Conservation (phyloP, 2,329 filamentous ascomycete genomes). For the Trichophyton equinum region DNA sequence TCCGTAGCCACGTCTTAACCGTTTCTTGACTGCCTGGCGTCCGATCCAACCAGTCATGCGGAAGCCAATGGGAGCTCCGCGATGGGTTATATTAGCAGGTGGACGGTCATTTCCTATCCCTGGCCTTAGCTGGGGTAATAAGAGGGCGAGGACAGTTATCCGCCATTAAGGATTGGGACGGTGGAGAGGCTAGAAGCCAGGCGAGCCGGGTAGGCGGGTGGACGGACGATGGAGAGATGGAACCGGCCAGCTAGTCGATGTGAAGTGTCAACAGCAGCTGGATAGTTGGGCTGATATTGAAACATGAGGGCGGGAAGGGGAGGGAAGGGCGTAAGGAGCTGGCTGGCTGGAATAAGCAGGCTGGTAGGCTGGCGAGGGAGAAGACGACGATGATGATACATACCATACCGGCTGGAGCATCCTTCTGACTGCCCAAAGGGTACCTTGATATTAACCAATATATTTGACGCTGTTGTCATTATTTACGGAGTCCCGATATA, state of each 20-base stretch:
- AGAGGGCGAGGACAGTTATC: neutral
- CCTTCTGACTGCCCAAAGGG: neutral
- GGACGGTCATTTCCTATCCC: neutral
- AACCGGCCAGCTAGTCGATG: neutral
- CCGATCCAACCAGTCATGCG: neutral
- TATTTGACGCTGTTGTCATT: neutral
- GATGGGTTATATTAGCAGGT: neutral
- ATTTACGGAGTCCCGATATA: neutral
- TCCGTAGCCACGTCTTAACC: too few relatives aligned
- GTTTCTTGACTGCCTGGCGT: too few relatives aligned
- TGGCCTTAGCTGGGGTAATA: neutral
- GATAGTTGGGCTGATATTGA: neutral
- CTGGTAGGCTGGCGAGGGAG: too few relatives aligned
- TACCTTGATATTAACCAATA: neutral
- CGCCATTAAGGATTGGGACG: too few relatives aligned
- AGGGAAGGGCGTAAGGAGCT: neutral
- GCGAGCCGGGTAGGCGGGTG: neutral
- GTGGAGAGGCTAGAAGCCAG: too few relatives aligned
- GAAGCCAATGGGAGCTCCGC: neutral
- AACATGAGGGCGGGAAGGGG: neutral
- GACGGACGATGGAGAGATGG: neutral
- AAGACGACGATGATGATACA: too few relatives aligned
- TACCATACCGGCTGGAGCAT: too few relatives aligned
- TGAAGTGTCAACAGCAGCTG: neutral
- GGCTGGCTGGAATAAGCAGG: too few relatives aligned